Evolutionary conservation across 306 rosid species (phyloP), one percentile per base, ranked within the genome.

Genomic region (Cyclanthera cordifolia): DNA sequence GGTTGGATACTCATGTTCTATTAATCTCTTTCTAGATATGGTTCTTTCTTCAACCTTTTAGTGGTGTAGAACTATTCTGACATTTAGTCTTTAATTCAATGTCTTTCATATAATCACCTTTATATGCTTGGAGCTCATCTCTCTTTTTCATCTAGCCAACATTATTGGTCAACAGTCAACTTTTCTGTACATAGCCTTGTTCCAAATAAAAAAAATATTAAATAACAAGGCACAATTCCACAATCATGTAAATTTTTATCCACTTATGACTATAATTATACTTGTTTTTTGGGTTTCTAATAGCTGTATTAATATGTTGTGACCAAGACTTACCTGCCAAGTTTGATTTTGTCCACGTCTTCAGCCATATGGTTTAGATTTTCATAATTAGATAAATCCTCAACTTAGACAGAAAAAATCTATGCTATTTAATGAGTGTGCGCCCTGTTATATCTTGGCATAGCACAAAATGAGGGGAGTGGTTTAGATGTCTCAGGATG

Each of bases 371-470:
- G 70, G 69, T 64, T 64, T 64, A 43, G 13, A 64, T 21, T 64
- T 19, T 64, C n/a, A 13, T 64, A 41, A 21, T 64, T 13, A 21
- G 69, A 61, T 39, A 61, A 47, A 64, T 21, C 14, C 43, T 64
- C 37, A 64, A 64, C 25, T 41, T 64, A 64, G 70, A 64, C 70
- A 64, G 34, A 64, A 21, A 59, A 21, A 13, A 41, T 64, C 20
- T 43, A 43, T 43, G 24, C 13, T 12, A 23, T 64, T 63, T 41
- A 64, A 64, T 23, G 70, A 64, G 53, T 64, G 37, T 64, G 70
- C 70, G 43, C 52, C 69, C 53, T 43, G 70, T 13, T 41, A 2
- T 64, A 41, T 39, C 21, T 64, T 64, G 19, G 52, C 21, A 20
- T 43, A 15, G 12, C 70, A 67, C 47, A 67, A 49, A 48, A 27